Evolutionary conservation across 2,329 filamentous ascomycete species (phyloP).

Genomic region (Epichloe sylvatica): DNA sequence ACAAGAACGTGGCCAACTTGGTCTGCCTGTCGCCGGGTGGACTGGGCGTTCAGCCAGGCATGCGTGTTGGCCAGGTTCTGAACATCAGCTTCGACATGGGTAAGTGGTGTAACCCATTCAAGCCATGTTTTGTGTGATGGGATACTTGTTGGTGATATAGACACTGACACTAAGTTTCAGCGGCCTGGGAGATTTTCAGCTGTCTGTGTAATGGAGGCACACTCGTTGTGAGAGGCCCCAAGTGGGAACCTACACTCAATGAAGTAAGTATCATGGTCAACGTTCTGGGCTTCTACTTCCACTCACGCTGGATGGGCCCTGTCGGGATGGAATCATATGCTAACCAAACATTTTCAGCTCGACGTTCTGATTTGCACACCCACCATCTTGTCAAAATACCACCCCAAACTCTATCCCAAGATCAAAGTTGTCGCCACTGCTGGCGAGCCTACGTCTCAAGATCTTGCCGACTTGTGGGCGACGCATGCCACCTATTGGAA

Average conservation of each 20-base stretch:
- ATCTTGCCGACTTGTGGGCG: constrained; percentile 43
- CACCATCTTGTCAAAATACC: constrained; percentile 37
- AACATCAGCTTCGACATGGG: constrained; percentile 50
- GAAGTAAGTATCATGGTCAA: constrained; percentile 22
- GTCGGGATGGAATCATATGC: not conserved
- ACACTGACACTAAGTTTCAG: constrained; percentile 20
- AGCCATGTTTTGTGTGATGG: not conserved
- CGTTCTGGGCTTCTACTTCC: not conserved
- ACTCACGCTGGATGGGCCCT: no score
- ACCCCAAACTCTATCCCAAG: constrained; percentile 31
- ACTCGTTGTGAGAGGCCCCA: constrained; percentile 34
- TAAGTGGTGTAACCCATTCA: constrained; percentile 19
- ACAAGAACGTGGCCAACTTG: constrained; percentile 40
- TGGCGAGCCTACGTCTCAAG: constrained; percentile 37
- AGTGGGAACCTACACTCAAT: constrained; percentile 32
- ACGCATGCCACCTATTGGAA: constrained; percentile 36
- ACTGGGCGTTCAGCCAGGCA: constrained; percentile 34
- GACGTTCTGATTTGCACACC: constrained; percentile 43
- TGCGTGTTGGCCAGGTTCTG: constrained; percentile 39
- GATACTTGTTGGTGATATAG: not conserved
- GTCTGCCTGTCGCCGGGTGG: constrained; percentile 36
- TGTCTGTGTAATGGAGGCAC: constrained; percentile 45
- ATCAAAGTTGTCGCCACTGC: constrained; percentile 39
- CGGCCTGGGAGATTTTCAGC: constrained; percentile 46
- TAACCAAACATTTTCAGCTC: constrained; percentile 14